Evolutionary conservation across 2,329 filamentous ascomycete genomes (phyloP), one percentile per base, ranked within the genome.

Genomic region (Pochonia chlamydosporia): DNA sequence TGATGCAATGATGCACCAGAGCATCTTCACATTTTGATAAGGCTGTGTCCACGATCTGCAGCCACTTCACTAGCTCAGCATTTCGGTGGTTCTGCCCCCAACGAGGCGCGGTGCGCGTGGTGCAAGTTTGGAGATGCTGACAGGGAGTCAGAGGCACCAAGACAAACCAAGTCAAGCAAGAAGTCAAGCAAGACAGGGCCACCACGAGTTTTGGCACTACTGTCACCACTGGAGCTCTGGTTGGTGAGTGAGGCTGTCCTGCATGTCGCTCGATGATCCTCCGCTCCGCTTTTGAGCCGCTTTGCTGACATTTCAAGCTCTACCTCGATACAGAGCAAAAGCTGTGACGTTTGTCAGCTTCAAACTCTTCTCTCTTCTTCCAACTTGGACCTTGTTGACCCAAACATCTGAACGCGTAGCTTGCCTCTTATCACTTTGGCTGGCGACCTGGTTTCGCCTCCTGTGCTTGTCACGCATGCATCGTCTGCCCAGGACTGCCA

Each of bases 271-370:
- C 40, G 2, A 16, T 26, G 3, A 18, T 21, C 20, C 9, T 9
- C 24, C 20, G 14, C 14, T 46, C 37, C 37, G 14, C 26, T 7
- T 26, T 39, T 40, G 26, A 35, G 37, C 25, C 21, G 25, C 30
- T 16, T 43, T 31, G 33, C 46, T 43, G 40, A 47, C 40, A 39
- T 24, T 37, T 23, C 35, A 21, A 48, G 35, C 35, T 20, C 9
- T 35, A 8, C 14, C 20, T 35, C 31, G 31, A n/a, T n/a, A n/a
- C n/a, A n/a, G n/a, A 18, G 14, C 31, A 5, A 18, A 18, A 10
- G 7, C 31, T 24, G 37, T 40, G 20, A 33, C 36, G 36, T 21
- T 39, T 25, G 6, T 24, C 20, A 41, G 9, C 13, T 6, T 9
- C 1, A 23, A 14, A 28, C 28, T 31, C 28, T 31, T 9, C 28